Evolutionary conservation across 768 basidiomycete species (phyloP).

Genomic region (Galerina sulciceps): DNA sequence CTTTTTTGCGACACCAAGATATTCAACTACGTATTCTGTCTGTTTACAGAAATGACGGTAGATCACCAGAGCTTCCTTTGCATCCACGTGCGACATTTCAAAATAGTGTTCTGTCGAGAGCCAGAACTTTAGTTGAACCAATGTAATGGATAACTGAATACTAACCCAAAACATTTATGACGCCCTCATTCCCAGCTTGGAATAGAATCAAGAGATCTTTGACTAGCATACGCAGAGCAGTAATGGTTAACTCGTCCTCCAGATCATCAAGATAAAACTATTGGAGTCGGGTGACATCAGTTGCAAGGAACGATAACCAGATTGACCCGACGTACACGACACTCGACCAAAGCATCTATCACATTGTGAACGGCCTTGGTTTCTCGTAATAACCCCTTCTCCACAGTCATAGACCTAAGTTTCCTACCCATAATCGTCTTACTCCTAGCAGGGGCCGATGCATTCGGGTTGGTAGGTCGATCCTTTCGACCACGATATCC

Average conservation of each 20-base stretch:
- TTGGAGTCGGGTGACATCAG: neutral
- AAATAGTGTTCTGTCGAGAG: conserved; percentile 86
- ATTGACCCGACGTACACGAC: conserved; percentile 64
- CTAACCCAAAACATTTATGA: conserved; percentile 77
- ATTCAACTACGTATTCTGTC: conserved; percentile 92
- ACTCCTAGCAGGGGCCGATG: conserved; percentile 55
- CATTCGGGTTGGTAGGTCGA: conserved; percentile 28
- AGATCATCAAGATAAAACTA: conserved; percentile 95
- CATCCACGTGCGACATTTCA: conserved; percentile 96
- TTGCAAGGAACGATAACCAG: neutral
- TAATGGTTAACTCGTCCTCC: conserved; percentile 88
- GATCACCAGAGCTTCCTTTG: conserved; percentile 78
- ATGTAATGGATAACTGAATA: conserved; percentile 19
- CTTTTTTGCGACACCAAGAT: conserved; percentile 89
- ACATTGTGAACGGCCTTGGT: conserved; percentile 89
- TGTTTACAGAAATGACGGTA: conserved; percentile 96
- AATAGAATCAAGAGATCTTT: conserved; percentile 96
- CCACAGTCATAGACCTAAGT: conserved; percentile 88
- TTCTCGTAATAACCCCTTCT: conserved; percentile 93
- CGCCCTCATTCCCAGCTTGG: conserved; percentile 96
- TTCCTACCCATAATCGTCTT: conserved; percentile 85
- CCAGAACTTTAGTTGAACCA: conserved; percentile 28
- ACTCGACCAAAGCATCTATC: conserved; percentile 87
- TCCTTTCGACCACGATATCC: conserved; percentile 36
- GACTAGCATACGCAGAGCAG: conserved; percentile 90